Evolutionary conservation across 495 filamentous ascomycete species (phyloP), one percentile per base, ranked within the genome.

Genomic region (Podospora comata): DNA sequence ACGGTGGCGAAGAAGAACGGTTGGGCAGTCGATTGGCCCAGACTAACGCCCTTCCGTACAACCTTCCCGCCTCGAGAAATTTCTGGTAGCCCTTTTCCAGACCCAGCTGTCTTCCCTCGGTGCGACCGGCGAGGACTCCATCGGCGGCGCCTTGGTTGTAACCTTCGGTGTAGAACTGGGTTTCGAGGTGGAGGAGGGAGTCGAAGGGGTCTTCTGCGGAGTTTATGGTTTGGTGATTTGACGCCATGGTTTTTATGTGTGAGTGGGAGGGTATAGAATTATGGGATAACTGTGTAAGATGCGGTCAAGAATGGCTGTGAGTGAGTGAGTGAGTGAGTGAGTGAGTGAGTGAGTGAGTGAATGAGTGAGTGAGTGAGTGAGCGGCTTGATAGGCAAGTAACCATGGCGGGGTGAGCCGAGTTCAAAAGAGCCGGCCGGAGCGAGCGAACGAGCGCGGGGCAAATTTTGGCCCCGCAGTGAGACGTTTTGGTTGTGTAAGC

Each of bases 81-180:
- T 96, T 97, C 74, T 95, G 91, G 67, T 94, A 98, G 1, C 94
- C 95, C 71, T 95, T 96, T 73, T 96, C 91, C 3, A 98, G 85
- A 0, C 94, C 95, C 75, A 98, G 92, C 15, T 91, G 83, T 48
- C 91, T 90, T 54, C 96, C 96, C 85, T 99, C 95, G 60, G 90
- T 86, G 32, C 87, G 88, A 13, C 96, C 95, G 16, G 92, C 88
- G 71, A 85, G 82, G n/a, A 86, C 82, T 28, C 95, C 95, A 77
- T 97, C 96, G 56, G 82, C 80, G 34, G 85, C 73, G 20, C 95
- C 95, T 67, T 93, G 82, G 9, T 82, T 78, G 78, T 92, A 94
- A 53, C 95, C 96, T 76, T 96, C 88, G 56, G 87, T 81, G 80
- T 97, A 97, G 80, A 93, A 97, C 63, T 87, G 78, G 67, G 94